Evolutionary conservation across 2,329 filamentous ascomycete species (phyloP), one percentile per base, ranked within the genome.

Genomic region (Clonostachys sp.): DNA sequence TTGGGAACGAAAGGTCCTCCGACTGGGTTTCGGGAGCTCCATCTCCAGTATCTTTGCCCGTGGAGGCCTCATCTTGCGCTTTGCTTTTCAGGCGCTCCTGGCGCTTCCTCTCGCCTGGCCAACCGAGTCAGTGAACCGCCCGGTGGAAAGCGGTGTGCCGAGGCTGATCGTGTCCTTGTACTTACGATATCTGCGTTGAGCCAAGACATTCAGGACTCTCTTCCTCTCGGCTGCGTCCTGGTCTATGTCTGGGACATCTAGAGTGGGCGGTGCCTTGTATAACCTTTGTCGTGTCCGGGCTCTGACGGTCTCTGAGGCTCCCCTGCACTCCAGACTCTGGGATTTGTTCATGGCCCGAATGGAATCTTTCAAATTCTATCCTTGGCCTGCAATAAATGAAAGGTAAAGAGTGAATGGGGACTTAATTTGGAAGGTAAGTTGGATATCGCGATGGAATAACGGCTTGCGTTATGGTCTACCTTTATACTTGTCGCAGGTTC

Each of bases 171-270:
- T 41, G 20, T 45, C 40, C 17, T 13, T 34, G 14, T 16, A 50
- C 58, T 56, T 53, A 76, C 75, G 64, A 47, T 80, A 81, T 63
- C 77, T 65, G 42, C 77, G 67, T 50, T 80, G 77, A 1, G 77
- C 76, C 35, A 81, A 58, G 10, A 80, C 72, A 47, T 79, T 80
- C 18, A 80, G 52, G 1, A 78, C 65, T 12, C 77, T 65, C 57
- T 80, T 81, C 18, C 77, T 65, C 58, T 80, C 76, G 4, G 68
- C 63, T 2, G 76, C 72, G 60, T 80, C 68, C 18, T 78, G 64
- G 6, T 75, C 70, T 16, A 77, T 74, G 44, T 74, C 57, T 6
- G 75, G 75, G 7, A 78, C 66, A 2, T 63, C 61, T 7, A 78
- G 57, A 4, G 57, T n/a, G 6, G 67, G 61, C 3, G 68, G 64